These are phyloP conservation scores for Spatholobus suberectus DNA, from an alignment of 306 rosid species.

Conservation along the genomic window DNA sequence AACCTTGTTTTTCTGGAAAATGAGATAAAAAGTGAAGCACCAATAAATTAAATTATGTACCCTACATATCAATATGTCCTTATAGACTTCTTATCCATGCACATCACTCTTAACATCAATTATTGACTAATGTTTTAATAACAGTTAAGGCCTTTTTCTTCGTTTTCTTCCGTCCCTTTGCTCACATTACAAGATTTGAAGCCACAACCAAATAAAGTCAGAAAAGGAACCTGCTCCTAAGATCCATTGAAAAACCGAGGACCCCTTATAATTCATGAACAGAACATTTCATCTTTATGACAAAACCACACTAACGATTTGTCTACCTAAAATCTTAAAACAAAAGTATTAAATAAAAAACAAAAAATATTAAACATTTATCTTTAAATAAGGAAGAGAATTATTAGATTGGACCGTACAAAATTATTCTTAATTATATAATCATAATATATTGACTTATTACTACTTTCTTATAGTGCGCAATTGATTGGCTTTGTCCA, in stretches of 20 bases:
- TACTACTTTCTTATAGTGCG: not conserved
- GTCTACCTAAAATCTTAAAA: not conserved
- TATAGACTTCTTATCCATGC: not conserved
- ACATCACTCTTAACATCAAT: not conserved
- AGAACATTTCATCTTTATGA: conserved; percentile 32
- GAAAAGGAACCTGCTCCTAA: conserved; percentile 46
- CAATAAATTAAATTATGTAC: not conserved
- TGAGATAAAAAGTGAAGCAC: not conserved
- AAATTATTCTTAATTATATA: not conserved
- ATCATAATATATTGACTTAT: conserved; percentile 6
- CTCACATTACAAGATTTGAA: conserved; percentile 26
- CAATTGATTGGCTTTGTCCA: not conserved
- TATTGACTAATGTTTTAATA: not conserved
- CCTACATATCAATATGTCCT: not conserved
- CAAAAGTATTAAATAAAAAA: not conserved
- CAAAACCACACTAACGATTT: conserved; percentile 5
- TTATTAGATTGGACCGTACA: not conserved
- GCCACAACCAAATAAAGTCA: conserved; percentile 36
- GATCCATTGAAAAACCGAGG: conserved; percentile 9
- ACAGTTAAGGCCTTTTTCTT: not conserved
- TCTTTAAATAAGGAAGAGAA: not conserved
- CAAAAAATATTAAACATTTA: not conserved
- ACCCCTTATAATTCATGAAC: conserved; percentile 28
- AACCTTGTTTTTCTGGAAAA: too few relatives aligned
- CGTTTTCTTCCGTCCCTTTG: conserved; percentile 7